Base-by-base conservation (phyloP, 1,139 yeast genomes). In the Saccharomyces hybrid region DNA sequence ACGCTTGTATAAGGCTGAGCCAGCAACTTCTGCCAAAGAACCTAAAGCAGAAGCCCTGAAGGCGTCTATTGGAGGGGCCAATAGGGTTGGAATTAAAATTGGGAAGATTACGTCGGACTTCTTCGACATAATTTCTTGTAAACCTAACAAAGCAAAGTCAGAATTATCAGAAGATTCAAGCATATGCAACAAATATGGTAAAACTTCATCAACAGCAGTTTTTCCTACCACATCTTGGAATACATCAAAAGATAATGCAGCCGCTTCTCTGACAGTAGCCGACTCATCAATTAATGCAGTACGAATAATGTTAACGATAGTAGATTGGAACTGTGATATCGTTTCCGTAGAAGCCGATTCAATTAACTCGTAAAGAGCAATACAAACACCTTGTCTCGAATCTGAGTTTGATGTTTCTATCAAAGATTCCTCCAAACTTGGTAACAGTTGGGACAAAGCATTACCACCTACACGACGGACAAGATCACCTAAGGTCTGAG, bases 381-480 rank as follows among this genome's bases (percentile, higher is more conserved):
- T 83, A 77, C 99, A 93, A 55, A 93, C 89, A 76, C 99, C 99
- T 74, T 91, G 96, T 69, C 88, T 88, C 51, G 96, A 87, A 67
- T 85, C 95, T 27, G 87, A 76, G 63, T 87, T 95, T 50, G 77
- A 71, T 28, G 86, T 73, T 28, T 75, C 71, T 49, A 76, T 72
- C 62, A 88, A 74, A 6, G 91, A 81, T 49, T 79, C 81, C 62
- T 88, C 86, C 65, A 93, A 77, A 6, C 96, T 87, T 47, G 99
- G 98, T 60, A 95, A 76, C 59, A 95, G 74, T 69, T 88, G 90
- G 3, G 89, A 77, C 60, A 95, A 78, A 0, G 97, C 95, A 65
- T 86, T 86, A 46, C 91, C 84, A 57, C 99, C 98, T 58, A 91
- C 97, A 69, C 99, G 82, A 67, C 95, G 88, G 54, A 91, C 97